Evolutionary conservation across 306 rosid genomes (phyloP).

Genomic region (Rosa persica): DNA sequence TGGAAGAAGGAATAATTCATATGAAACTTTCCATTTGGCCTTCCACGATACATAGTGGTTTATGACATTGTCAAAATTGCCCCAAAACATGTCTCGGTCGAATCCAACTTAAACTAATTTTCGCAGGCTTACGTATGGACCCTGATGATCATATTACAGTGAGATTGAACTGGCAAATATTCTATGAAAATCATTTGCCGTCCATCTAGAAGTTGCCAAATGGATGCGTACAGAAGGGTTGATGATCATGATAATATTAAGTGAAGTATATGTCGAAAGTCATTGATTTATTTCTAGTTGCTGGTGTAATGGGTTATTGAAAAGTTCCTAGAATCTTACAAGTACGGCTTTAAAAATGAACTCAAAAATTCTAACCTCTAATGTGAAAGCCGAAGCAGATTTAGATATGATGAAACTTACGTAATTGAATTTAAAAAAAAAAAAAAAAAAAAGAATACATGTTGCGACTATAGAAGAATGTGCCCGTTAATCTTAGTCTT

Average conservation of each 20-base stretch:
- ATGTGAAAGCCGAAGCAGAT: not conserved
- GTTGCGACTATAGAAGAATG: not conserved
- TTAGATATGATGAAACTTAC: not conserved
- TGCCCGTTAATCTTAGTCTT: too few relatives aligned
- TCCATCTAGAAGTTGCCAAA: slow-evolving; percentile 8
- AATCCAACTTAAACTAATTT: not conserved
- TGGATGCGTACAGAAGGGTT: not conserved
- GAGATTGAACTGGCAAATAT: slow-evolving; percentile 24
- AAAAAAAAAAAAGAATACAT: too few relatives aligned
- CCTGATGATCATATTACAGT: not conserved
- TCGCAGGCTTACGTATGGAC: not conserved
- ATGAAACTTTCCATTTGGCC: slow-evolving; percentile 8
- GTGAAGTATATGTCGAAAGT: not conserved
- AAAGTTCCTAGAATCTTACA: slow-evolving; percentile 14
- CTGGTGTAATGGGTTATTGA: slow-evolving; percentile 14
- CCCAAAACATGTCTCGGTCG: slow-evolving; percentile 18
- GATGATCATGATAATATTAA: not conserved
- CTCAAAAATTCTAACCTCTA: not conserved
- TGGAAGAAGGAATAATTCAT: slow-evolving; percentile 8
- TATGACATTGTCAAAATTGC: slow-evolving; percentile 33
- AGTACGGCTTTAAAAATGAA: not conserved
- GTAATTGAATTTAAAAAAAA: not conserved
- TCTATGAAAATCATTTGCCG: not conserved
- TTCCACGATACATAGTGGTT: slow-evolving; percentile 32
- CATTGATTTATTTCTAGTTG: slow-evolving; percentile 7